Evolutionary conservation across 2,329 filamentous ascomycete species (phyloP), one percentile per base, ranked within the genome.

Genomic region (Fusarium transvaalense): DNA sequence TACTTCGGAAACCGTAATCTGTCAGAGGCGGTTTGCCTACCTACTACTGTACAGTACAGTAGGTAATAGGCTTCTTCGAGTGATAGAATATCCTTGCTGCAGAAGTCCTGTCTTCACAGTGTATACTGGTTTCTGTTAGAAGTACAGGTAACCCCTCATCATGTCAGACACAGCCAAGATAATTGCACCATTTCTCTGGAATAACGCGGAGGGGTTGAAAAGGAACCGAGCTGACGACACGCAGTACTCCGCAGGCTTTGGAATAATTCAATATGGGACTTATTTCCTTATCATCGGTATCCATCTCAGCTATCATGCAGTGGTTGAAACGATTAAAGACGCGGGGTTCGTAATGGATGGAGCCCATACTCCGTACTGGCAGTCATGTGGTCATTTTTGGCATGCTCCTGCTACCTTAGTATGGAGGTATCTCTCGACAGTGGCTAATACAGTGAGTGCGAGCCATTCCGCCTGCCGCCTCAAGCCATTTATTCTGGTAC

Each of bases 321-420:
- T 47, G 38, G 23, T 38, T 58, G 39, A n/a, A 54, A 34, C 15
- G 31, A 42, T 46, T 54, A 14, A 14, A 29, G 41, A 19, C 52
- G 35, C 41, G 41, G 31, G 41, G 41, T 50, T 50, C 13, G 19
- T 15, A 27, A 19, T 17, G n/a, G n/a, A 35, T 42, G 38, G 38
- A 42, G 34, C 29, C n/a, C 27, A 21, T 32, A 29, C 21, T 48
- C 31, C 31, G 12, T 23, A 46, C 27, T 19, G 47, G 37, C 34
- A 57, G 47, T 66, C 64, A 67, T 59, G 63, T 67, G 64, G 39
- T 55, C 48, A 50, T 66, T 46, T 66, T 42, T 41, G 21, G 23
- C 17, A 35, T 27, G 32, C 23, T 53, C 27, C 21, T 27, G 25
- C 19, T n/a, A n/a, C n/a, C n/a, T n/a, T n/a, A n/a, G n/a, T n/a